Evolutionary conservation across 306 rosid genomes (phyloP), one percentile per base, ranked within the genome.

Genomic region (Cucurbita moschata): DNA sequence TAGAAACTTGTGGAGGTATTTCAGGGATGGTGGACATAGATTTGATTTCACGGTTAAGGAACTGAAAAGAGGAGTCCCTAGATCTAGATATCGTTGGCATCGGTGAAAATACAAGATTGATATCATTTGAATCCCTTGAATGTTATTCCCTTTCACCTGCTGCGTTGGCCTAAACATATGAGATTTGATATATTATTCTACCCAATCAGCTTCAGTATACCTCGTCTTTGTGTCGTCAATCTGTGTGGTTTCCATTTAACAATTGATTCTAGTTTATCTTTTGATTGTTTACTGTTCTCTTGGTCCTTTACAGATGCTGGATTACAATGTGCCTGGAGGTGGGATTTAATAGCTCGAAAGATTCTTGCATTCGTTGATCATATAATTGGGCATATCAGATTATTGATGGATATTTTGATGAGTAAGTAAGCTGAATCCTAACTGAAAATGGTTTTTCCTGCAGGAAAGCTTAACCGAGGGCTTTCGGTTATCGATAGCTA

Each of bases 291-390:
- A 77, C 74, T 56, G 40, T 35, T 74, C 44, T 54, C 9, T 71
- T 35, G 23, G 49, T 70, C 35, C 53, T 13, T 77, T 60, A 47
- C 87, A 83, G 87, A 87, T 92, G 97, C 82, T 87, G 88, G 97
- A 89, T 85, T 91, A 91, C 90, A 91, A 89, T 86, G 97, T 91
- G 77, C 96, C 90, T 59, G 91, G 96, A 89, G 97, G 97, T 89
- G 77, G 63, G 87, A 63, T 61, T 74, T 75, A 8, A 61, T 50
- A 62, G 43, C 77, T 43, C 60, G 21, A 52, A 58, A 76, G 18
- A 16, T 70, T 75, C 76, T 76, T 76, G 72, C 43, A 43, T 83
- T 47, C 9, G 10, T 67, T 67, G 73, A 67, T 67, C 73, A 46
- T 67, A 46, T 21, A 0, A 67, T 39, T 64, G 15, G 37, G 47